Evolutionary conservation across 768 basidiomycete species (phyloP).

Genomic region (Hydnum rufescens): DNA sequence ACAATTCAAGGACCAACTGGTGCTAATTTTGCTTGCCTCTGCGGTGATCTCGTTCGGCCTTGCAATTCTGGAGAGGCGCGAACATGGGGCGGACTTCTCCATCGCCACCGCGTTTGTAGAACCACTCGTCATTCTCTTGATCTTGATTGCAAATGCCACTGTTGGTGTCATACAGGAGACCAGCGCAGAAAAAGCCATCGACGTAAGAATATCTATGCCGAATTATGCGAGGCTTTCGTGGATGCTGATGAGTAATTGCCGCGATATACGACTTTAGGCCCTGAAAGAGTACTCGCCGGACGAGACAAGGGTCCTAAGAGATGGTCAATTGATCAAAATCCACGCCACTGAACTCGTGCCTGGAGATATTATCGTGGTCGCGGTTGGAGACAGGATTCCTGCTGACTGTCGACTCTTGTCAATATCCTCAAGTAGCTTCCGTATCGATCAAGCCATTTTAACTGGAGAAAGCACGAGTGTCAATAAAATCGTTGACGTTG

Average conservation of each 20-base stretch:
- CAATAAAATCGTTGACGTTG: conserved; percentile 49
- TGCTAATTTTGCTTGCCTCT: conserved; percentile 86
- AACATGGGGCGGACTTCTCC: conserved; percentile 27
- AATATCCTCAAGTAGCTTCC: conserved; percentile 81
- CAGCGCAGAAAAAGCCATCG: conserved; percentile 91
- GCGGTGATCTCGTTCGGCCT: conserved; percentile 86
- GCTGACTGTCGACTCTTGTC: conserved; percentile 84
- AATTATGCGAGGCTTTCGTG: background rate
- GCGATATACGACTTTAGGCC: conserved; percentile 32
- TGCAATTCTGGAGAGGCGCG: conserved; percentile 65
- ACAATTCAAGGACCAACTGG: conserved; percentile 97
- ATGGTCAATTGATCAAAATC: conserved; percentile 45
- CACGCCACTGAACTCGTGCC: conserved; percentile 85
- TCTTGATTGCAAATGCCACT: conserved; percentile 89
- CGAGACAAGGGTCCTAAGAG: conserved; percentile 77
- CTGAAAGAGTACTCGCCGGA: conserved; percentile 95
- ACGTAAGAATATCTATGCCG: conserved; percentile 36
- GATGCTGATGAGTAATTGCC: background rate
- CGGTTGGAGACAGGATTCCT: conserved; percentile 89
- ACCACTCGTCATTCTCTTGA: conserved; percentile 84
- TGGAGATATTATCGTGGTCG: conserved; percentile 77
- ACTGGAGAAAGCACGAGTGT: conserved; percentile 89
- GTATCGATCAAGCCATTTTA: conserved; percentile 89
- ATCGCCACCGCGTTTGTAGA: conserved; percentile 83
- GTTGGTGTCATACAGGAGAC: conserved; percentile 96